A percentile compares a stretch with the other conserved stretches of the same genome.
phyloP scores from a whole-genome alignment of 1,139 yeast species.

The Yamadazyma songkhlaensis region DNA sequence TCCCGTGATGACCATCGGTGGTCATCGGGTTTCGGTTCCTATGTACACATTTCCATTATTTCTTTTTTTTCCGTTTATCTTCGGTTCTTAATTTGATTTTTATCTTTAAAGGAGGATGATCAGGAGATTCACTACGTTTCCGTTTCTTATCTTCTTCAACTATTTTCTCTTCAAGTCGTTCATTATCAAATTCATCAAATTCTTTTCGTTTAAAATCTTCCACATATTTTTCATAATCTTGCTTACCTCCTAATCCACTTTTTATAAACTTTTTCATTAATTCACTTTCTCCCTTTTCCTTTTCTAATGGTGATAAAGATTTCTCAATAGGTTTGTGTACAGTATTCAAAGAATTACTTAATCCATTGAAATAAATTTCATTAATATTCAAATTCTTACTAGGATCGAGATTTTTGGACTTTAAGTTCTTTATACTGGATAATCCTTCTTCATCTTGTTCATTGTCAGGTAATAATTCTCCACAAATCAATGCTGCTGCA shows the following conservation, averaged over 20 bases:
- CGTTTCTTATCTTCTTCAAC: conserved; percentile 17
- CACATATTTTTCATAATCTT: conserved; percentile 25
- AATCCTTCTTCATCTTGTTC: conserved; percentile 62
- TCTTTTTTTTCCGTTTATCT: conserved; percentile 13
- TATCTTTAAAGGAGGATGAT: conserved; percentile 16
- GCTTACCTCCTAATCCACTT: conserved; percentile 19
- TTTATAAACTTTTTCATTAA: conserved; percentile 29
- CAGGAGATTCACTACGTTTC: conserved; percentile 25
- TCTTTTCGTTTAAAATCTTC: conserved; percentile 25
- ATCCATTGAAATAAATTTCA: conserved; percentile 39
- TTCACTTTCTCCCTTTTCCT: conserved; percentile 18
- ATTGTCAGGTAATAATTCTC: conserved; percentile 51
- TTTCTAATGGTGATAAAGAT: conserved; percentile 11
- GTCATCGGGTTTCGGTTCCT: no score
- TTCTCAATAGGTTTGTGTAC: conserved; percentile 12
- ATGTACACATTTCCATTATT: no score
- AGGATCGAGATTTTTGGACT: conserved; percentile 40
- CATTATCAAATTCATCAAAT: conserved; percentile 16
- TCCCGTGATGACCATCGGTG: no score
- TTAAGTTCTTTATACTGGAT: conserved; percentile 41
- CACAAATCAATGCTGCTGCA: conserved; percentile 71
- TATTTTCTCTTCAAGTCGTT: conserved; percentile 16
- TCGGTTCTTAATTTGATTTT: conserved; percentile 16
- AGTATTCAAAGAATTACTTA: conserved; percentile 20
- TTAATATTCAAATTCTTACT: conserved; percentile 36